Evolutionary conservation across 2,329 filamentous ascomycete species (phyloP).

Genomic region (Blastomyces gilchristii): DNA sequence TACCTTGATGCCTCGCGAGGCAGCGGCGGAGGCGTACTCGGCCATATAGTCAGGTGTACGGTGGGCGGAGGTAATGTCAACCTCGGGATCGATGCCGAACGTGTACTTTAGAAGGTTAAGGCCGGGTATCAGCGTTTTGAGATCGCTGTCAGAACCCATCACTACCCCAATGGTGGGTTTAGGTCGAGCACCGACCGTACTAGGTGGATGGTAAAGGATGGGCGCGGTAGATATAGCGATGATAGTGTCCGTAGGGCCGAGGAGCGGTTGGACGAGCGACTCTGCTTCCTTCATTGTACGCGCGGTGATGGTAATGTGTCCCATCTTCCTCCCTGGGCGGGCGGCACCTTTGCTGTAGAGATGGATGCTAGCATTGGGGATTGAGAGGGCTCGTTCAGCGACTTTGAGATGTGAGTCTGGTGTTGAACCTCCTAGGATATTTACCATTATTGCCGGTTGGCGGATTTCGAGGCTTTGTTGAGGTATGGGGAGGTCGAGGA

Average conservation of each 20-base stretch:
- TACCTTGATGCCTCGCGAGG: conserved; percentile 56
- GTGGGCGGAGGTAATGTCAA: conserved; percentile 46
- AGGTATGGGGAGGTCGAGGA: conserved; percentile 60
- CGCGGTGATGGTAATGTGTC: conserved; percentile 76
- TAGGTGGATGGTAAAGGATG: conserved; percentile 14
- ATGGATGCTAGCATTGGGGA: conserved; percentile 58
- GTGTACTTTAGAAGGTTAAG: conserved; percentile 35
- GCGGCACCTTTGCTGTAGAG: conserved; percentile 83
- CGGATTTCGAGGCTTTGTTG: conserved; percentile 36
- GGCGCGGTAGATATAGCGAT: conserved; percentile 48
- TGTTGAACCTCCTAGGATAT: conserved; percentile 49
- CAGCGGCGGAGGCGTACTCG: conserved; percentile 53
- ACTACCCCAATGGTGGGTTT: conserved; percentile 35
- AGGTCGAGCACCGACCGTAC: conserved; percentile 20
- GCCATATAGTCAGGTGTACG: conserved; percentile 63
- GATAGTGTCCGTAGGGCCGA: conserved; percentile 68
- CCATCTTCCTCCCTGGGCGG: conserved; percentile 85
- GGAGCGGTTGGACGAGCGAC: conserved; percentile 57
- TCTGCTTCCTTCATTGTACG: conserved; percentile 58
- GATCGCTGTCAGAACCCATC: conserved; percentile 42
- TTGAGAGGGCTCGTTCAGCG: conserved; percentile 46
- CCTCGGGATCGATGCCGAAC: conserved; percentile 36
- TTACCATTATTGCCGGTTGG: conserved; percentile 45
- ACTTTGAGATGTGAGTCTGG: conserved; percentile 51
- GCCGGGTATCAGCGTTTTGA: conserved; percentile 36